Base-by-base conservation (phyloP, 768 basidiomycete genomes). In the Tylopilus felleus region DNA sequence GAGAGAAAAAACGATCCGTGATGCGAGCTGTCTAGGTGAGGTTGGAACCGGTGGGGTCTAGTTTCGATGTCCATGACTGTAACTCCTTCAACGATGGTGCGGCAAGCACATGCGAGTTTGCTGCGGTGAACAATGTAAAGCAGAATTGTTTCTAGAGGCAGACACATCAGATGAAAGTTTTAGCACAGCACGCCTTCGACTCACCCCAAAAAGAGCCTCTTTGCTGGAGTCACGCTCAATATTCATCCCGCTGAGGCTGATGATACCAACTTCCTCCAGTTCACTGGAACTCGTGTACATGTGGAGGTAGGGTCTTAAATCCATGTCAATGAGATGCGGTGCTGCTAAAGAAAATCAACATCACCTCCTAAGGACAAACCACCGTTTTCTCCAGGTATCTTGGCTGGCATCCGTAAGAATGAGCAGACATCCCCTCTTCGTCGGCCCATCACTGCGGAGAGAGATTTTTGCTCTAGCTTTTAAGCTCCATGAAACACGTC, bases 61-160 rank as follows among this genome's bases (percentile, higher is more conserved):
- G 74, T 70, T 90, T 92, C 55, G 79, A 75, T 62, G 82, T 86
- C 94, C 94, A 97, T 65, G 85, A 81, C 55, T 84, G 84, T 54
- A 93, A 77, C 64, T 97, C 94, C 74, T 90, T 95, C 53, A 77
- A 71, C 63, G 77, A 90, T 3, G 86, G 82, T 31, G 93, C 92
- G 9, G 90, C 86, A 10, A 97, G 78, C 35, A 90, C 91, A 73
- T 94, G 88, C 23, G 93, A 94, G 69, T 97, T 96, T 8, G 90
- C 90, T 13, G 90, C 79, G 2, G 94, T 94, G 72, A 95, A 96
- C 29, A 97, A 79, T 13, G 91, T 93, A 71, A 97, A 95, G 14
- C 86, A 88, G 70, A 85, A 87, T 31, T 79, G 83, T 79, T 86
- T 90, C 93, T 94, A 66, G 28, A 25, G 45, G 21, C 50, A 46